Evolutionary conservation across 192 early-diverging fungal genomes (phyloP).

Genomic region (Coemansia sp.): DNA sequence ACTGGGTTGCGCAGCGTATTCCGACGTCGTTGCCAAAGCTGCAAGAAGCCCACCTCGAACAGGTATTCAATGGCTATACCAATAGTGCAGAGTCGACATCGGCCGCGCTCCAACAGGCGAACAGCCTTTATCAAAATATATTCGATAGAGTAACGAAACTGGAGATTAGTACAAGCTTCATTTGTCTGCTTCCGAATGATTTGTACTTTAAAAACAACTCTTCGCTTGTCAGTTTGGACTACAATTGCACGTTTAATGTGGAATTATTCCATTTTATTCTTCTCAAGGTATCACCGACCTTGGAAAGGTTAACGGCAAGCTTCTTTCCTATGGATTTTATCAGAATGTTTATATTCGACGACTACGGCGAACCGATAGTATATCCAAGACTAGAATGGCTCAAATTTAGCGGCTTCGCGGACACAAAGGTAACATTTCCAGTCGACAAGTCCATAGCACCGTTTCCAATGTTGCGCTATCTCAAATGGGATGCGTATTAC

Average conservation of each 20-base stretch:
- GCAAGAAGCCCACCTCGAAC: background rate
- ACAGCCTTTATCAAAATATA: no score
- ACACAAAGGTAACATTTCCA: background rate
- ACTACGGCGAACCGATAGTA: background rate
- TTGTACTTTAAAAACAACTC: background rate
- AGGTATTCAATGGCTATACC: no score
- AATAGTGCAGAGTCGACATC: no score
- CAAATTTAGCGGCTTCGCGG: background rate
- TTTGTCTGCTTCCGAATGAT: background rate
- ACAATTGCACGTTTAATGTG: background rate
- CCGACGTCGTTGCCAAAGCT: background rate
- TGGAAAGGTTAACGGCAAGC: background rate
- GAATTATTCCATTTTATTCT: background rate
- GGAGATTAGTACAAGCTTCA: background rate
- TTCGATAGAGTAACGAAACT: no score
- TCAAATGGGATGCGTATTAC: background rate
- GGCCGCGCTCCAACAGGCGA: no score
- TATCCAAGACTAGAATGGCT: background rate
- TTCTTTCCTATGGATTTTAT: background rate
- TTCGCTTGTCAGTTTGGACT: background rate
- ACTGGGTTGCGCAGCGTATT: background rate
- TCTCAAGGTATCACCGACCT: background rate
- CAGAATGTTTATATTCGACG: background rate
- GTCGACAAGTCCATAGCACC: background rate
- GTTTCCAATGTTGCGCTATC: background rate